Evolutionary conservation across 2,329 filamentous ascomycete species (phyloP), one percentile per base, ranked within the genome.

Genomic region (Fusarium redolens): DNA sequence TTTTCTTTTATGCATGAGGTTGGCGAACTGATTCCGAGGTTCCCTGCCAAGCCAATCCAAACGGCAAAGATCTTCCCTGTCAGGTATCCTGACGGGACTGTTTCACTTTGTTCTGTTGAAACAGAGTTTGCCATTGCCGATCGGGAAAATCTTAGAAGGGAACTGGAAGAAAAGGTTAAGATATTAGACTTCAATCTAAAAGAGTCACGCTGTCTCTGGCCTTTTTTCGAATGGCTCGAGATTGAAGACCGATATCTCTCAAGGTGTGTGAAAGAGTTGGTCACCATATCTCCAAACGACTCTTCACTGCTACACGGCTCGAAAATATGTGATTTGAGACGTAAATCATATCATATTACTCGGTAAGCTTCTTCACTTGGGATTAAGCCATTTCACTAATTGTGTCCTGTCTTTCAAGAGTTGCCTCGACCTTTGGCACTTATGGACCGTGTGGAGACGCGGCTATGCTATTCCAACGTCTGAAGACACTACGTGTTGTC

Each of bases 201-300:
- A 22, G 41, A 71, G 4, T 33, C 62, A 15, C 38, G 59, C 12
- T 54, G 56, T 4, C 48, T 73, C 6, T 55, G 45, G 2, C 55
- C 61, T 7, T 48, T 69, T 9, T 61, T 73, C 11, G 28, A 33
- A 6, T 74, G 70, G 70, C 17, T 60, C 1, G 13, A 47, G 3
- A 61, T 74, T n/a, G 43, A 72, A 18, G 20, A 47, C 28, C 51
- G 63, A 28, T 74, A 68, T 40, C 40, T 74, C 2, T 74, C 71
- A 2, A 54, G n/a, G 13, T 56, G 40, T 8, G 61, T 57, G 0
- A 33, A 35, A 30, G 56, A 65, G 54, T 51, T 63, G n/a, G 13
- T 33, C 22, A 17, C 22, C 35, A 17, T 54, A 41, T 5, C 13
- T 41, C 25, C 25, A 25, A 5, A 25, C 25, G 5, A 25, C 25